phyloP scores from a whole-genome alignment of 805 yeast genomes.

The Cyberlindnera petersonii region DNA sequence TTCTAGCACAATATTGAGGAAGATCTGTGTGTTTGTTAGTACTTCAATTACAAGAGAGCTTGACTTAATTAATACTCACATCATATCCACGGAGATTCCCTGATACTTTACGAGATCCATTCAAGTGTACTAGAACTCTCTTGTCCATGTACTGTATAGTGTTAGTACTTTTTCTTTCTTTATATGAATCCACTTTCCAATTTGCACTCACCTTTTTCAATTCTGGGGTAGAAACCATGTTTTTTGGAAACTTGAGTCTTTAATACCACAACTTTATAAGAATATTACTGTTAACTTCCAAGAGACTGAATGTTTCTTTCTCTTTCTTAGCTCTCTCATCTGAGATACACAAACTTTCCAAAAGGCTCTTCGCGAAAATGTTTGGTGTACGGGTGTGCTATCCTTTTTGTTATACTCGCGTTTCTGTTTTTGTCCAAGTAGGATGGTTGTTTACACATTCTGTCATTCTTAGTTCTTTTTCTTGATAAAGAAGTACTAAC shows the following conservation, averaged over 20 bases:
- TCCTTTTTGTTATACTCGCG: too few relatives aligned
- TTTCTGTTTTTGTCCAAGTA: constrained; percentile 1
- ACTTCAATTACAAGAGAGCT: not conserved
- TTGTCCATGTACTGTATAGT: constrained; percentile 65
- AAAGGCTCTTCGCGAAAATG: constrained; percentile 2
- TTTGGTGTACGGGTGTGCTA: too few relatives aligned
- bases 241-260: not conserved
- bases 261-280: too few relatives aligned
- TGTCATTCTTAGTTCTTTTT: not conserved
- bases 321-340: too few relatives aligned
- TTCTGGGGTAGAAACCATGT: constrained; percentile 61
- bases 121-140: constrained; percentile 66
- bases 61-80: constrained; percentile 12
- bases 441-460: constrained; percentile 2
- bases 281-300: too few relatives aligned
- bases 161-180: constrained; percentile 8
- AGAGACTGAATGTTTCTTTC: too few relatives aligned
- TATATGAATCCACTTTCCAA: not conserved
- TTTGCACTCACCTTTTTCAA: constrained; percentile 46
- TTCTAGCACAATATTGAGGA: constrained; percentile 65
- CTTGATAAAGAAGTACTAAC: not conserved
- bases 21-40: constrained; percentile 35
- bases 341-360: not conserved
- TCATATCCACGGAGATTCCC: constrained; percentile 88
- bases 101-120: constrained; percentile 72